Evolutionary conservation across 345 rosid species (phyloP).

Genomic region (Triadica sebifera): DNA sequence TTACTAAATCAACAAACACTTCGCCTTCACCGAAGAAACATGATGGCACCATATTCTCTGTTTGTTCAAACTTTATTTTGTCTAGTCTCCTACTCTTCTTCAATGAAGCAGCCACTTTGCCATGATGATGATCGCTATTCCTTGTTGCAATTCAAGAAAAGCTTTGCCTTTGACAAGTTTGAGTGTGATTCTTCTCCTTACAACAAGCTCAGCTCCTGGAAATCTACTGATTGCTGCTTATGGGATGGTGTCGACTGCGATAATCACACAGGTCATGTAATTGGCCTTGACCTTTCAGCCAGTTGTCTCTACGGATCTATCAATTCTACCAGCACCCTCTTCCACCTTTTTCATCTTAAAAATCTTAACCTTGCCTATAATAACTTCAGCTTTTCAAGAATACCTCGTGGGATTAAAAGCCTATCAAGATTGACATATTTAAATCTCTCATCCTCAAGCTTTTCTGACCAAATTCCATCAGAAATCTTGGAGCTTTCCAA

Average conservation of each 20-base stretch:
- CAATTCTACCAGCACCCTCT: slow-evolving; percentile 18
- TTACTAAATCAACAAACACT: no score
- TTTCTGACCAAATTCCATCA: slow-evolving; percentile 19
- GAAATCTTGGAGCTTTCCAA: slow-evolving; percentile 5
- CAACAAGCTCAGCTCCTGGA: background rate
- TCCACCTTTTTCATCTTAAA: slow-evolving; percentile 20
- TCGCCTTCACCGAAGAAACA: no score
- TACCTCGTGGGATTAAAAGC: background rate
- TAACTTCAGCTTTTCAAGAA: slow-evolving; percentile 18
- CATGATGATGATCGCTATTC: background rate
- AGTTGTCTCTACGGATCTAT: slow-evolving; percentile 21
- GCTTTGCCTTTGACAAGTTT: slow-evolving; percentile 7
- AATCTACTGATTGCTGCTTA: slow-evolving; percentile 8
- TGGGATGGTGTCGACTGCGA: slow-evolving; percentile 27
- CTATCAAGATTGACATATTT: slow-evolving; percentile 11
- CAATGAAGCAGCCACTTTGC: background rate
- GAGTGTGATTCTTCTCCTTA: background rate
- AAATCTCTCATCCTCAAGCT: slow-evolving; percentile 1
- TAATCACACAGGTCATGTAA: background rate
- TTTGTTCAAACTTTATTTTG: background rate
- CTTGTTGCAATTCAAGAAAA: slow-evolving; percentile 18
- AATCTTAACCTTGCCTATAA: slow-evolving; percentile 18
- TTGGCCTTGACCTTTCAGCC: slow-evolving; percentile 14
- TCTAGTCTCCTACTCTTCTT: background rate
- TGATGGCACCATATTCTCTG: background rate